Base-by-base conservation (phyloP, 345 rosid genomes). In the Ceriops zippeliana region DNA sequence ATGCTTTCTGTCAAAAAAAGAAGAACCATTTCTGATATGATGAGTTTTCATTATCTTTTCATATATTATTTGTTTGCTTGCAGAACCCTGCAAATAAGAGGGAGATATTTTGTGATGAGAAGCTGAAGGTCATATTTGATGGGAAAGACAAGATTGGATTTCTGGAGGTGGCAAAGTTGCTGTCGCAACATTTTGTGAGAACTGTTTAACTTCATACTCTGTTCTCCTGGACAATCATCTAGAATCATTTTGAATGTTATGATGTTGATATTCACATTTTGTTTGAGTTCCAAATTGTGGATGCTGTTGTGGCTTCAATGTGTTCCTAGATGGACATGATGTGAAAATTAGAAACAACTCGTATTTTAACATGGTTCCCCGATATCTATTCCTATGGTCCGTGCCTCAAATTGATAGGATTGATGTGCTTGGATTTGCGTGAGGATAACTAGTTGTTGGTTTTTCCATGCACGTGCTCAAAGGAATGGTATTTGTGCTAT, bases 61-160 rank as follows among this genome's bases (percentile, higher is more conserved):
- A 31, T 31, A 31, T 31, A 5, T 31, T 31, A 31, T 5, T 31
- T 31, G 34, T 31, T 31, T 75, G 8, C 61, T 21, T 79, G 84
- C 89, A 92, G 98, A 86, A 92, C 75, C 91, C 91, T 31, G 37
- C 71, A 7, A 76, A 92, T 70, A 90, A 77, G 80, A 84, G 47
- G 82, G 90, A 92, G 85, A 89, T 93, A 61, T 10, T 80, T 6
- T 93, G 96, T 70, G 96, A 93, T 67, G 89, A 70, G 32, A 89
- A 90, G 85, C 75, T 93, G 57, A 90, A 92, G 90, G 65, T 79
- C 32, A 73, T 92, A 52, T 89, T 90, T 10, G 74, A 81, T 34
- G 96, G 91, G 46, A 93, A 83, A 76, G 91, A 86, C 32, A 84
- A 65, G 22, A 88, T 93, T 10, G 86, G 87, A 42, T 82, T 92